phyloP scores from a whole-genome alignment of 768 basidiomycete species.

The Xanthoconium stramineum region DNA sequence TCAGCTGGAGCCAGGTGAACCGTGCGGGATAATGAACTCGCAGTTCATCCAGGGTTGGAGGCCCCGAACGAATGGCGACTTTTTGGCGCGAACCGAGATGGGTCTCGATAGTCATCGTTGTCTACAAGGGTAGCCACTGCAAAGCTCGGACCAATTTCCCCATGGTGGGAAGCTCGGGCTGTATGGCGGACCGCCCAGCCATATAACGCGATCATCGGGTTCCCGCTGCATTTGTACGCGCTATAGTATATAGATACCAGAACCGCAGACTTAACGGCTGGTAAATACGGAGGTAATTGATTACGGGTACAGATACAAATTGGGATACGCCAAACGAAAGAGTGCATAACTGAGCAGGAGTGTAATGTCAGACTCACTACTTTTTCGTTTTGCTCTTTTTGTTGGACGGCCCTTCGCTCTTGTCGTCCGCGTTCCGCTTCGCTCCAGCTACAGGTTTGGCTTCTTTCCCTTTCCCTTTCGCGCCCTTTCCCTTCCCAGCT shows the following conservation, averaged over 20 bases:
- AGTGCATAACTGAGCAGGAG: not conserved
- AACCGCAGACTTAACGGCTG: not conserved
- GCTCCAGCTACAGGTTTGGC: conserved; percentile 7
- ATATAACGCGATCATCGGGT: too few relatives aligned
- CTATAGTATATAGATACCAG: too few relatives aligned
- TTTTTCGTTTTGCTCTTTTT: conserved; percentile 45
- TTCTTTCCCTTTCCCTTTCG: conserved; percentile 44
- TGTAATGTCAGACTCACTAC: conserved; percentile 12
- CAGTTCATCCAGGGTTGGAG: conserved; percentile 67
- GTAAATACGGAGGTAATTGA: not conserved
- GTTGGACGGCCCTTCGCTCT: conserved; percentile 27
- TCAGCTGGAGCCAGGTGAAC: conserved; percentile 75
- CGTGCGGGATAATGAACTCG: conserved; percentile 65
- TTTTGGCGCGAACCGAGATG: not conserved
- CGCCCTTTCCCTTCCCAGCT: conserved; percentile 38
- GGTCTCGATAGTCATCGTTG: conserved; percentile 19
- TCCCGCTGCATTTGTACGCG: too few relatives aligned
- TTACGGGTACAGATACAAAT: conserved; percentile 14
- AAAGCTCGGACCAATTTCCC: conserved; percentile 7
- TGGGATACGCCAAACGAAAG: conserved; percentile 7
- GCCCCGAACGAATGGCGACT: conserved; percentile 52
- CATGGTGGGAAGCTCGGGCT: not conserved
- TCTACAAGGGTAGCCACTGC: not conserved
- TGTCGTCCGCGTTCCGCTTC: conserved; percentile 34
- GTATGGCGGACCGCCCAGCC: too few relatives aligned